phyloP scores from a whole-genome alignment of 2,329 filamentous ascomycete genomes.

The Diplodia sapinea region DNA sequence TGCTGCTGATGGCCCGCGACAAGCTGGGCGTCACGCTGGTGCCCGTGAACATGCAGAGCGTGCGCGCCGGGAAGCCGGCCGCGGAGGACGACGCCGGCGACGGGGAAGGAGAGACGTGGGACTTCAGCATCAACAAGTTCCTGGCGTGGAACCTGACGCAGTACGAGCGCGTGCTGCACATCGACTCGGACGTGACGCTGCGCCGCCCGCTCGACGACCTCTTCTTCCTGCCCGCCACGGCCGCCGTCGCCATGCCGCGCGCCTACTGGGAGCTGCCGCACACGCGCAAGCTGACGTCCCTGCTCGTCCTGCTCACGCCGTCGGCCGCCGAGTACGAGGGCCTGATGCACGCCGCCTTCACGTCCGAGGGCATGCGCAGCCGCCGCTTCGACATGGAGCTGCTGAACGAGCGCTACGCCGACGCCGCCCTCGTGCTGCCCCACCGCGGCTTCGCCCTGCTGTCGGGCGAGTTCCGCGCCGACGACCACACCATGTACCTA shows the following conservation, averaged over 20 bases:
- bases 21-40: constrained; percentile 58
- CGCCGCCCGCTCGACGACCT: constrained; percentile 71
- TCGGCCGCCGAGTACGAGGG: constrained; percentile 57
- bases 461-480: constrained; percentile 65
- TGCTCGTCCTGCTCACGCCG: constrained; percentile 68
- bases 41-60: constrained; percentile 52
- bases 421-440: constrained; percentile 65
- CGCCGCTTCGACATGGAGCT: constrained; percentile 70
- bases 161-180: constrained; percentile 63
- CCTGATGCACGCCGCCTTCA: constrained; percentile 39
- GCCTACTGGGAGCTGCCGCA: constrained; percentile 70
- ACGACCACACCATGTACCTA: constrained; percentile 60
- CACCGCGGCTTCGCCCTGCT: constrained; percentile 68
- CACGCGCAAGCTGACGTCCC: constrained; percentile 57
- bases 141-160: constrained; percentile 71
- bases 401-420: constrained; percentile 65
- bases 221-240: constrained; percentile 65
- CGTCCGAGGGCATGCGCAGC: constrained; percentile 32
- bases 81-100: constrained; percentile 4
- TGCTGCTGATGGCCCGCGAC: constrained; percentile 57
- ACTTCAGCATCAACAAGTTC: constrained; percentile 70
- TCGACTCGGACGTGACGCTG: constrained; percentile 69
- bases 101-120: constrained; percentile 56
- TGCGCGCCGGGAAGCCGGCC: constrained; percentile 38
- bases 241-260: constrained; percentile 69